Evolutionary conservation across 352 stramenopile species (phyloP).

Genomic region (Lagenidium giganteum): DNA sequence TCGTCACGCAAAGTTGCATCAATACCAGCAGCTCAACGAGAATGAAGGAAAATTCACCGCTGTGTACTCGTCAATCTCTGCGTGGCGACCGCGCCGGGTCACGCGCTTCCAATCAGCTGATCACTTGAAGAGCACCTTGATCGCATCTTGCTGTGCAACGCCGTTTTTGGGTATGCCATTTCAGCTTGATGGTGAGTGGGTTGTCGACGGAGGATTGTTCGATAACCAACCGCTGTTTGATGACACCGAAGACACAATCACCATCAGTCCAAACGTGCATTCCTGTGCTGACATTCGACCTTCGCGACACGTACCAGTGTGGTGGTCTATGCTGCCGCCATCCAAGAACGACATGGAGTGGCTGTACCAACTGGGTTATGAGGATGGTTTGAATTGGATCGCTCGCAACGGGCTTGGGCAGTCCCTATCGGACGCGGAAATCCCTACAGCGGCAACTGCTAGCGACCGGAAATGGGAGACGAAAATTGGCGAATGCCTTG

Average conservation of each 20-base stretch:
- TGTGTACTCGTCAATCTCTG: slow-evolving; percentile 52
- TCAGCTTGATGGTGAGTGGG: slow-evolving; percentile 40
- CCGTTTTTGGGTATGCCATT: slow-evolving; percentile 50
- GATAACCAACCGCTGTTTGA: slow-evolving; percentile 48
- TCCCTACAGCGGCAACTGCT: no score
- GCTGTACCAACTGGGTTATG: slow-evolving; percentile 48
- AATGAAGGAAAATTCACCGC: slow-evolving; percentile 26
- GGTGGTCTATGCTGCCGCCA: slow-evolving; percentile 59
- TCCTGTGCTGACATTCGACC: slow-evolving; percentile 50
- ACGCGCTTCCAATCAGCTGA: slow-evolving; percentile 34
- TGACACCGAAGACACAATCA: slow-evolving; percentile 21
- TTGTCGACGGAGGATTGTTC: slow-evolving; percentile 52
- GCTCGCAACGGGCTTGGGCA: slow-evolving; percentile 15
- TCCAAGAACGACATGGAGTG: slow-evolving; percentile 41
- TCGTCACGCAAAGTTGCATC: slow-evolving; percentile 21
- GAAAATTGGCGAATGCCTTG: no score
- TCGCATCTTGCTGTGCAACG: slow-evolving; percentile 49
- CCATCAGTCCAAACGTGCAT: slow-evolving; percentile 25
- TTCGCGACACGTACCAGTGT: slow-evolving; percentile 51
- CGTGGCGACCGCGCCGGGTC: slow-evolving; percentile 25
- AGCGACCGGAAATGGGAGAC: no score
- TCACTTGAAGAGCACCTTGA: slow-evolving; percentile 32
- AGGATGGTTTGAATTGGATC: slow-evolving; percentile 32
- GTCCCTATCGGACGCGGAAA: no score
- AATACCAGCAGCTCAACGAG: slow-evolving; percentile 23